phyloP scores from a whole-genome alignment of 257 asterid genomes.

The Solanum tarijense region DNA sequence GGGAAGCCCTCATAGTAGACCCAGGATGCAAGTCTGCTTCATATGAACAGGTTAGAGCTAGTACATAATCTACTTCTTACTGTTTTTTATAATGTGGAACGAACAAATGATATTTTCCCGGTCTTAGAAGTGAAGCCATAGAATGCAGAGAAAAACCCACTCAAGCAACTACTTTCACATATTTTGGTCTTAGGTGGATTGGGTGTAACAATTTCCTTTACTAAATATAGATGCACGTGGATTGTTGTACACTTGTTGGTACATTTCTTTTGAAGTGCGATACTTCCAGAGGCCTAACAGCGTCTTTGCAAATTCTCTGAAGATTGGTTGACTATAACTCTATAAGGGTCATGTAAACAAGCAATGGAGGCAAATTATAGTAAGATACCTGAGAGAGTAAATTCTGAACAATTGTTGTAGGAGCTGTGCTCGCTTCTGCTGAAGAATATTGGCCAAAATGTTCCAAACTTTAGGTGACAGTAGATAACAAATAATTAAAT shows the following conservation, averaged over 20 bases:
- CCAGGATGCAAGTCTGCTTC: conserved; percentile 81
- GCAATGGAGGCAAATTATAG: background rate
- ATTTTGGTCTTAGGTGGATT: background rate
- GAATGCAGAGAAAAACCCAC: background rate
- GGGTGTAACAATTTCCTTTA: background rate
- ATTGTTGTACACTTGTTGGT: background rate
- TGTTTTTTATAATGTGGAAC: background rate
- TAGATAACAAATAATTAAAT: background rate
- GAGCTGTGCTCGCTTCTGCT: background rate
- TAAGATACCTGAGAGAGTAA: background rate
- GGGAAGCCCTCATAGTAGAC: conserved; percentile 87
- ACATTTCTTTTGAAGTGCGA: background rate
- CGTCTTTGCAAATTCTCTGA: background rate
- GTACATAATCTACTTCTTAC: background rate
- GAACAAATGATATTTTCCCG: background rate
- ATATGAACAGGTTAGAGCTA: conserved; percentile 58
- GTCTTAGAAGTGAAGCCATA: background rate
- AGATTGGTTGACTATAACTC: background rate
- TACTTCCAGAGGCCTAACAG: background rate
- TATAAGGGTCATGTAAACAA: background rate
- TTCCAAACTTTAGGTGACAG: background rate
- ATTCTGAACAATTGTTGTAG: background rate
- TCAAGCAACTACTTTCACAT: background rate
- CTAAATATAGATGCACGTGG: background rate
- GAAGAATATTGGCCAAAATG: background rate